Conservation (phyloP, 495 filamentous ascomycete genomes). For the Aspergillus bridgeri region DNA sequence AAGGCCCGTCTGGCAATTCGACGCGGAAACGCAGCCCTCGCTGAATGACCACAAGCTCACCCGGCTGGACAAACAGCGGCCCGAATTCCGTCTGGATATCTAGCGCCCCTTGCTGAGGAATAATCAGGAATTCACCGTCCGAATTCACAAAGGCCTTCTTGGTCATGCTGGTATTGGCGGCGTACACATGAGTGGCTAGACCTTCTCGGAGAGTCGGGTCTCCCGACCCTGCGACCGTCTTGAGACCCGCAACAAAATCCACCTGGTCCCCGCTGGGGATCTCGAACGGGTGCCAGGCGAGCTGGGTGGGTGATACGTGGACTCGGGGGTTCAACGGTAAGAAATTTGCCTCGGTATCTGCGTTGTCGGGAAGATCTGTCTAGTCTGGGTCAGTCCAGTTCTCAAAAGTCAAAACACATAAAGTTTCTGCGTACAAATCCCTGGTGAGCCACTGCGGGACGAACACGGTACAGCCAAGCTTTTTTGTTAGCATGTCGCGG, state of each 20-base stretch:
- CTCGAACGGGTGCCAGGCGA: constrained; percentile 48
- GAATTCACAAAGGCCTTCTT: constrained; percentile 47
- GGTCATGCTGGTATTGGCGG: constrained; percentile 45
- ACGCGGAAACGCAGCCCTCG: constrained; percentile 48
- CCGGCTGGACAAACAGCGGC: constrained; percentile 44
- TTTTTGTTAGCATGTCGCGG: constrained; percentile 48
- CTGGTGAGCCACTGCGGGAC: constrained; percentile 49
- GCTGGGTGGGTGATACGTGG: constrained; percentile 57
- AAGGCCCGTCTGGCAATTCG: constrained; percentile 41
- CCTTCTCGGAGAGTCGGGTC: constrained; percentile 49
- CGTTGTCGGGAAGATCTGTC: constrained; percentile 49
- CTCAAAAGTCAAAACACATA: background rate
- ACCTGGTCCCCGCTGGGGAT: constrained; percentile 35
- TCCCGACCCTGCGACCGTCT: constrained; percentile 48
- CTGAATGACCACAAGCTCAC: constrained; percentile 47
- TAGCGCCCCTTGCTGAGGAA: constrained; percentile 46
- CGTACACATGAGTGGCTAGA: constrained; percentile 45
- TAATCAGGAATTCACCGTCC: constrained; percentile 48
- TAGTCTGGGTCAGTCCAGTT: constrained; percentile 10
- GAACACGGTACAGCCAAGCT: constrained; percentile 46
- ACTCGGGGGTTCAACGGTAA: constrained; percentile 49
- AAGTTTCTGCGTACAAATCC: constrained; percentile 38
- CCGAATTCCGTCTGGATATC: constrained; percentile 52
- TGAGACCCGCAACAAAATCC: constrained; percentile 45
- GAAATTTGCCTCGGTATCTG: constrained; percentile 45